A percentile compares a stretch with the other conserved stretches of the same genome.
phyloP scores from a whole-genome alignment of 768 basidiomycete genomes.

The Crassisporium funariophilum region DNA sequence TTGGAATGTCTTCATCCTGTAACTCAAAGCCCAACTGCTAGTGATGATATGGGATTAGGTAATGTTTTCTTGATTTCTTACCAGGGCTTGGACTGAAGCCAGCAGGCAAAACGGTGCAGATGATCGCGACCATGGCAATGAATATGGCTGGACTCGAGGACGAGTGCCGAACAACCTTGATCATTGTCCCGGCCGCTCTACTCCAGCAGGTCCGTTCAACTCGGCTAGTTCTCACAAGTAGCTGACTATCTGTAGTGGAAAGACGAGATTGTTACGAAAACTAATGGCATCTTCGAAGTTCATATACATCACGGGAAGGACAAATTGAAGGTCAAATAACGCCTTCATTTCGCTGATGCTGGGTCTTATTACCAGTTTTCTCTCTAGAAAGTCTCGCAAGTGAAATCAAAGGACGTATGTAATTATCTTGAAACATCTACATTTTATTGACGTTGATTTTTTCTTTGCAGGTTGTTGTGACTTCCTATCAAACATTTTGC shows the following conservation, averaged over 20 bases:
- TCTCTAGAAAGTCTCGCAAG: slow-evolving; percentile 41
- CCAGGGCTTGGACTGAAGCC: too few relatives aligned
- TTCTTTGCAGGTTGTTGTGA: slow-evolving; percentile 60
- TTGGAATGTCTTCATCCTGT: neutral
- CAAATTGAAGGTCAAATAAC: slow-evolving; percentile 50
- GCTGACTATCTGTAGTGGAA: slow-evolving; percentile 52
- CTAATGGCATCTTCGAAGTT: slow-evolving; percentile 60
- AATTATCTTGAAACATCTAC: neutral
- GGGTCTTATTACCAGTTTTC: neutral
- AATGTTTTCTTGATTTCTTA: too few relatives aligned
- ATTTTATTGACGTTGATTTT: neutral
- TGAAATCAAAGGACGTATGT: slow-evolving; percentile 56
- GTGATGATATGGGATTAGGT: slow-evolving; percentile 75
- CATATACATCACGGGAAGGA: slow-evolving; percentile 75
- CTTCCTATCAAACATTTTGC: slow-evolving; percentile 75
- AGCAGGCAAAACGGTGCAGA: slow-evolving; percentile 73
- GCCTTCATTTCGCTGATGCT: neutral
- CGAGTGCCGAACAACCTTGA: slow-evolving; percentile 57
- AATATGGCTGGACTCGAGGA: slow-evolving; percentile 57
- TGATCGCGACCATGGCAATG: slow-evolving; percentile 77
- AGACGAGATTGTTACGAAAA: slow-evolving; percentile 71
- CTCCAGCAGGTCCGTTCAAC: slow-evolving; percentile 56
- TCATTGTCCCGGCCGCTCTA: slow-evolving; percentile 78
- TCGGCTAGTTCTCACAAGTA: neutral
- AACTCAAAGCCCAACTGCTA: slow-evolving; percentile 21